Evolutionary conservation across 2,329 filamentous ascomycete species (phyloP), one percentile per base, ranked within the genome.

Genomic region (Phaeosphaeriaceae sp.): DNA sequence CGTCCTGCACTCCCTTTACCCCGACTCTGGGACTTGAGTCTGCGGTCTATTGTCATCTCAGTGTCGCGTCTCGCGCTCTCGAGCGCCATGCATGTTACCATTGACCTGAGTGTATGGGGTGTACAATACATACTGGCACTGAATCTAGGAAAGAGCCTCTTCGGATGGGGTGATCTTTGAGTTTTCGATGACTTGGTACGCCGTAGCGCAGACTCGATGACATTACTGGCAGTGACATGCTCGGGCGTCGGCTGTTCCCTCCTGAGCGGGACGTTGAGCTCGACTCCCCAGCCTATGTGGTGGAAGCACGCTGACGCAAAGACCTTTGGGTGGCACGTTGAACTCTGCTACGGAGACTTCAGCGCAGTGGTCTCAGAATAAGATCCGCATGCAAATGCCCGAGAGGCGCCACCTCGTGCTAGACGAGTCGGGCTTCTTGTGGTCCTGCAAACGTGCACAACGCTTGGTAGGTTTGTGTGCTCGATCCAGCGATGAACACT

Each of bases 101-200:
- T 77, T 40, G 75, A 77, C 48, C 64, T 78, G 6, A 56, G 60
- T 11, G 50, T 78, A 7, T 78, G 75, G 75, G 67, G 70, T n/a
- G 53, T 63, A 47, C 72, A 77, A 48, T 77, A 73, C 51, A 63
- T 62, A 1, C 66, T 76, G 6, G 69, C 70, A 2, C 19, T 55
- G 19, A 66, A 60, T 21, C 46, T 72, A 24, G 76, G 76, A 21
- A 67, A 70, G 52, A 65, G 48, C 13, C 48, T 63, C 7, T 77
- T 77, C 60, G 65, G 67, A n/a, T 78, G 76, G 76, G 75, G 75
- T 4, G 50, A 53, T n/a, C 63, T 76, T 6, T 76, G 62, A 70
- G 50, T 36, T 7, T 36, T 13, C 31, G 31, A 36, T 36, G 31
- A 11, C 31, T 13, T 15, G 3, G 11, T 36, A 36, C 31, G 31